A percentile compares a stretch with the other conserved stretches of the same genome.
Conservation (phyloP, 345 rosid species). For the Moricandia moricandioides region DNA sequence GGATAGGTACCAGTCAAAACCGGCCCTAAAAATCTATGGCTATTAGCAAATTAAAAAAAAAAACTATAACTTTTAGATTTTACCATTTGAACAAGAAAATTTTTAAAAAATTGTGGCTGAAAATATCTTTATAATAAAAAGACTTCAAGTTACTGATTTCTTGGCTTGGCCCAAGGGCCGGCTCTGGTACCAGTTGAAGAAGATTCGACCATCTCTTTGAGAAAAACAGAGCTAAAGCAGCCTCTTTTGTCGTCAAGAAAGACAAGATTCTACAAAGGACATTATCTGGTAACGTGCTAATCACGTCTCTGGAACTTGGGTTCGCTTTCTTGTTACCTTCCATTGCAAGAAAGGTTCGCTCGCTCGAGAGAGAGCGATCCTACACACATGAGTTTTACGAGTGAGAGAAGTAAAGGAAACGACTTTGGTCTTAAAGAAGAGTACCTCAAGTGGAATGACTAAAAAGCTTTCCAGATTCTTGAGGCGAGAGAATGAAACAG, state of each 20-base stretch:
- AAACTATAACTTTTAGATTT: too few relatives aligned
- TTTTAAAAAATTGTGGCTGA: too few relatives aligned
- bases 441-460: neutral
- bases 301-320: neutral
- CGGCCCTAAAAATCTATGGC: too few relatives aligned
- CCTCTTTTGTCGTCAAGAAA: slow-evolving; percentile 20
- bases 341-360: neutral
- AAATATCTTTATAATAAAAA: too few relatives aligned
- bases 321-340: neutral
- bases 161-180: too few relatives aligned
- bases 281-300: slow-evolving; percentile 15
- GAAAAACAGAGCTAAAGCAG: slow-evolving; percentile 5
- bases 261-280: slow-evolving; percentile 14
- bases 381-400: neutral
- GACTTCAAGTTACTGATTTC: too few relatives aligned
- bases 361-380: neutral
- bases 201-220: slow-evolving; percentile 26
- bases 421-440: neutral
- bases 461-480: neutral
- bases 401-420: neutral
- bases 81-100: too few relatives aligned
- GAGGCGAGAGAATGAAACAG: neutral
- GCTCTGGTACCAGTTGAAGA: slow-evolving; percentile 5
- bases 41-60: too few relatives aligned
- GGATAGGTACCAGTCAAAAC: neutral